These are phyloP conservation scores for Mycosphaerella arachidis DNA, from an alignment of 2,329 filamentous ascomycete species.

Conservation along the genomic window DNA sequence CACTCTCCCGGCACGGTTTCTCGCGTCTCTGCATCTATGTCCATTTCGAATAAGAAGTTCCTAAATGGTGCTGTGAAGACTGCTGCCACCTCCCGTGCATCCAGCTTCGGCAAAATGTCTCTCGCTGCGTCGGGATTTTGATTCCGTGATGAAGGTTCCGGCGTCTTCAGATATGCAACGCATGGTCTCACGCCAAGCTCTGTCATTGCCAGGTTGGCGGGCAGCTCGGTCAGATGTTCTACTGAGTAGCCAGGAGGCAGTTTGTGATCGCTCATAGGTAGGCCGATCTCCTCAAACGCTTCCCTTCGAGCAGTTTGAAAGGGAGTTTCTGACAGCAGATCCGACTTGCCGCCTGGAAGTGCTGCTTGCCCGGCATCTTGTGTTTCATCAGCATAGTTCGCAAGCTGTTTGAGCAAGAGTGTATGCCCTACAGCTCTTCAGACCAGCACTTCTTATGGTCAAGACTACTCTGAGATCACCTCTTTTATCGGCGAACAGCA, in stretches of 20 bases:
- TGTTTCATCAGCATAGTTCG: conserved; percentile 1
- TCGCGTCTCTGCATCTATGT: conserved; percentile 45
- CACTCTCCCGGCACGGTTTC: conserved; percentile 55
- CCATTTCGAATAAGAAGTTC: conserved; percentile 65
- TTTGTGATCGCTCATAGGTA: conserved; percentile 65
- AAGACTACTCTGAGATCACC: conserved; percentile 70
- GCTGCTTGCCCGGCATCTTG: conserved; percentile 46
- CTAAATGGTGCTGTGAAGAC: conserved; percentile 88
- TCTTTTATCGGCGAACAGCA: conserved; percentile 77
- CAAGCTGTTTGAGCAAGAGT: background rate
- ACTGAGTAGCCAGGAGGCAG: conserved; percentile 75
- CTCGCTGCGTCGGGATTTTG: conserved; percentile 54
- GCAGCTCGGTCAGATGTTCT: conserved; percentile 82
- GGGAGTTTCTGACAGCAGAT: conserved; percentile 51
- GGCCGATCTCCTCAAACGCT: conserved; percentile 87
- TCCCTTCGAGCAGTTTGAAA: conserved; percentile 84
- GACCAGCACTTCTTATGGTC: conserved; percentile 56
- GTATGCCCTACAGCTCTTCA: conserved; percentile 50
- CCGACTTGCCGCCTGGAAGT: conserved; percentile 55
- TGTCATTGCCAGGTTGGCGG: conserved; percentile 51
- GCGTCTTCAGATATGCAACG: conserved; percentile 54
- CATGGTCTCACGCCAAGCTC: conserved; percentile 49
- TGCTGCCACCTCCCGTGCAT: conserved; percentile 86
- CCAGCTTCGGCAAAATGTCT: conserved; percentile 59
- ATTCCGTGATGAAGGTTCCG: conserved; percentile 50